These are phyloP conservation scores for Nymphaea thermarum DNA, from an alignment of 164 flowering plant species.

Conservation along the genomic window DNA sequence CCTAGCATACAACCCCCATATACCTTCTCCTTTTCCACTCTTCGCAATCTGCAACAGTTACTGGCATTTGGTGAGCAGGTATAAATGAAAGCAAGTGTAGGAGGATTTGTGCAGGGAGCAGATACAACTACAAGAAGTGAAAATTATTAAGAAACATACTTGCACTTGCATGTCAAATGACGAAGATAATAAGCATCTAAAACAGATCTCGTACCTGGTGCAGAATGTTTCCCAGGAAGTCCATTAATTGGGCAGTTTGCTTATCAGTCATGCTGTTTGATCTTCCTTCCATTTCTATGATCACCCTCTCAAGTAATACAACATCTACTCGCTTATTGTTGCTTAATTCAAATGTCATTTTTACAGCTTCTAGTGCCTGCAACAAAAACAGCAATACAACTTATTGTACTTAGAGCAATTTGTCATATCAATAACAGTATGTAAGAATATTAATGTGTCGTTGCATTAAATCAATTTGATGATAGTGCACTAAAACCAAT, in stretches of 20 bases:
- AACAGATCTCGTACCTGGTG: conserved; percentile 30
- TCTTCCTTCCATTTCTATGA: conserved; percentile 47
- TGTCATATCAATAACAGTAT: too few species aligned
- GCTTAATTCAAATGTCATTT: conserved; percentile 54
- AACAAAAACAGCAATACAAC: background rate
- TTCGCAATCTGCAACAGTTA: conserved; percentile 38
- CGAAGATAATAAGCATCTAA: too few species aligned
- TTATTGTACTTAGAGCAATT: too few species aligned
- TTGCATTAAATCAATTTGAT: too few species aligned
- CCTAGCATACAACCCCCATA: conserved; percentile 91
- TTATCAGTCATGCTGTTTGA: conserved; percentile 17
- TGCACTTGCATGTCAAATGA: background rate
- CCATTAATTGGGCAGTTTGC: conserved; percentile 46
- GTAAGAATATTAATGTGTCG: too few species aligned
- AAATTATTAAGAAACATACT: background rate
- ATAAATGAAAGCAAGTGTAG: background rate
- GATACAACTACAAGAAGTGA: background rate
- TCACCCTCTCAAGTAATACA: conserved; percentile 47
- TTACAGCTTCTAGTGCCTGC: conserved; percentile 76
- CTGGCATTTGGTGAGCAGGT: background rate
- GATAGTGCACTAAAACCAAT: too few species aligned
- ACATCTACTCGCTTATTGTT: conserved; percentile 46
- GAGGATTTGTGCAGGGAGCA: background rate
- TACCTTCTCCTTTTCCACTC: conserved; percentile 40
- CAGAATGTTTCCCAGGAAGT: conserved; percentile 59